phyloP scores from a whole-genome alignment of 352 stramenopile genomes.

The Blastocystis sp. region DNA sequence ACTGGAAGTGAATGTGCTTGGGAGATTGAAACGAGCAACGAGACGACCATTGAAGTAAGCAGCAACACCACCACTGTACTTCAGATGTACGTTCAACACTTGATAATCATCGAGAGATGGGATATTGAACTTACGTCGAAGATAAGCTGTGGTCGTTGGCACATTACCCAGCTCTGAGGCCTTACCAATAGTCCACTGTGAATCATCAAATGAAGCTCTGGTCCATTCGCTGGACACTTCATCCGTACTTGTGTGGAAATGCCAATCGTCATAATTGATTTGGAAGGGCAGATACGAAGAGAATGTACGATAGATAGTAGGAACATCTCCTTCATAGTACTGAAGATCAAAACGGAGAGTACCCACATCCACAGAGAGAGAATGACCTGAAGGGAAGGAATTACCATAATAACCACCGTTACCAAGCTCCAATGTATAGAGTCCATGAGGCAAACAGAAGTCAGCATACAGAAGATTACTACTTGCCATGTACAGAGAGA shows the following conservation, averaged over 20 bases:
- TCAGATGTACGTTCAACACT: constrained; percentile 15
- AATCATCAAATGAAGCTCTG: background rate
- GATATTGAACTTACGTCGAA: constrained; percentile 20
- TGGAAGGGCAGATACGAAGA: constrained; percentile 48
- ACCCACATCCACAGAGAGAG: constrained; percentile 18
- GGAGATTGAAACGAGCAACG: constrained; percentile 28
- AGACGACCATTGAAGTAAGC: constrained; percentile 24
- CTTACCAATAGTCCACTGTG: background rate
- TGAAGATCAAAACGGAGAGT: constrained; percentile 21
- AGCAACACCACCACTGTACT: constrained; percentile 23
- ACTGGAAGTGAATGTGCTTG: background rate
- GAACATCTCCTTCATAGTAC: background rate
- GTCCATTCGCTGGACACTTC: background rate
- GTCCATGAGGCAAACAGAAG: constrained; percentile 26
- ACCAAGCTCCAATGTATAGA: constrained; percentile 30
- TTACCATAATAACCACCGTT: background rate
- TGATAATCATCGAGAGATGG: constrained; percentile 40
- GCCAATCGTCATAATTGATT: constrained; percentile 32
- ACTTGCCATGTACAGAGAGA: background rate
- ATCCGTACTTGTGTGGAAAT: background rate
- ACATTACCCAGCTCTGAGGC: constrained; percentile 6
- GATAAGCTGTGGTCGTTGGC: background rate
- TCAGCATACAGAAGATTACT: constrained; percentile 19
- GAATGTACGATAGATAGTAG: background rate
- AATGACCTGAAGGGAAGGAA: background rate